Conservation (phyloP, 2,329 filamentous ascomycete species). For the Dothidotthia symphoricarpi region DNA sequence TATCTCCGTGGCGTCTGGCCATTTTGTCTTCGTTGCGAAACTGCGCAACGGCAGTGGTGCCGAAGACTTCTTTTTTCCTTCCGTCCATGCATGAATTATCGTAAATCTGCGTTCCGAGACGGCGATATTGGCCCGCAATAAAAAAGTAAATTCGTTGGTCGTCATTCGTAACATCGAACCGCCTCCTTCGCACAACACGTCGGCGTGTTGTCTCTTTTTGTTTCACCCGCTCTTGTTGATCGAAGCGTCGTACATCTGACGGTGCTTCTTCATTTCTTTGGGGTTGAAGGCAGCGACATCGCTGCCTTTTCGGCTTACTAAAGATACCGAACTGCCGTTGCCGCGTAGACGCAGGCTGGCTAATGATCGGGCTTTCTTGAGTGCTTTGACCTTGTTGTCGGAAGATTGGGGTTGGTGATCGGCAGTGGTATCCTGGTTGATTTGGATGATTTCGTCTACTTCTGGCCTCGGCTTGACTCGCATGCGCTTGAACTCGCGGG, state of each 20-base stretch:
- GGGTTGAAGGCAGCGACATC: conserved; percentile 36
- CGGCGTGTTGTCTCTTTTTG: background rate
- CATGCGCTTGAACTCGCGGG: conserved; percentile 59
- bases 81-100: conserved; percentile 1
- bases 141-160: conserved; percentile 13
- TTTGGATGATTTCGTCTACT: conserved; percentile 48
- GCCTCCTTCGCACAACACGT: conserved; percentile 1
- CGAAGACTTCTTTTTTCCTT: background rate
- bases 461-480: conserved; percentile 53
- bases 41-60: conserved; percentile 2
- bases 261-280: conserved; percentile 40
- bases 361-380: conserved; percentile 41
- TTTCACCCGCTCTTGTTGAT: conserved; percentile 13
- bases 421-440: conserved; percentile 24
- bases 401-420: conserved; percentile 14
- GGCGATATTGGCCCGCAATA: conserved; percentile 17
- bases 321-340: conserved; percentile 33
- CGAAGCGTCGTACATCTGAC: conserved; percentile 36
- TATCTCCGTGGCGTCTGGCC: background rate
- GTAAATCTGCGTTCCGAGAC: conserved; percentile 6
- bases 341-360: conserved; percentile 28
- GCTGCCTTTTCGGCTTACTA: conserved; percentile 36
- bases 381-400: conserved; percentile 33
- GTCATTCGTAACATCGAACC: conserved; percentile 17
- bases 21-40: background rate